Conservation (phyloP, 2,329 filamentous ascomycete genomes). For the Elsinoe australis region DNA sequence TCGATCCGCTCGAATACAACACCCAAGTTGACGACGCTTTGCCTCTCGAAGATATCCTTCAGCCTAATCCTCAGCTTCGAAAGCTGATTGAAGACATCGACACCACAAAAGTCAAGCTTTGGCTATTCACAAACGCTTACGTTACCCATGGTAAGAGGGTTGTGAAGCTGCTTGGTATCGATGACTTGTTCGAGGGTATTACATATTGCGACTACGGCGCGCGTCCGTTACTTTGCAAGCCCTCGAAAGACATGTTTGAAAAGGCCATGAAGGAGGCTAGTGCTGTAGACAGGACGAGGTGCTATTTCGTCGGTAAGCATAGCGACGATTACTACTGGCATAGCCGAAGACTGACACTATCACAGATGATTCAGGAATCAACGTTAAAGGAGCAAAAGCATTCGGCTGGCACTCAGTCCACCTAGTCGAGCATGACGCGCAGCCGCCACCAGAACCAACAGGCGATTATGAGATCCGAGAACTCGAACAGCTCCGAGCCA, state of each 20-base stretch:
- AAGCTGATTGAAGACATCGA: constrained; percentile 76
- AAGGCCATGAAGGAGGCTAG: constrained; percentile 86
- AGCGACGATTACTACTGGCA: background rate
- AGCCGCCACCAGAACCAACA: constrained; percentile 54
- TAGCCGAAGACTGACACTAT: constrained; percentile 2
- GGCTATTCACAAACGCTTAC: constrained; percentile 97
- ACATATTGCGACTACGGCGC: constrained; percentile 86
- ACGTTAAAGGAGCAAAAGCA: constrained; percentile 67
- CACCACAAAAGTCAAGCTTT: constrained; percentile 71
- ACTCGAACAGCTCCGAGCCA: constrained; percentile 63
- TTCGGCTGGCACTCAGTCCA: constrained; percentile 84
- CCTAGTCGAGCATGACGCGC: constrained; percentile 68
- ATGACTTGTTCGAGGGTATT: constrained; percentile 87
- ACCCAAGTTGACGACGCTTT: constrained; percentile 88
- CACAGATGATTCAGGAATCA: constrained; percentile 76
- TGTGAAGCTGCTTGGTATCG: constrained; percentile 68
- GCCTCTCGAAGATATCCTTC: constrained; percentile 76
- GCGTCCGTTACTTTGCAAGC: constrained; percentile 76
- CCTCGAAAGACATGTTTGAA: constrained; percentile 69
- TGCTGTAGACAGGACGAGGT: constrained; percentile 58
- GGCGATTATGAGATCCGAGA: constrained; percentile 63
- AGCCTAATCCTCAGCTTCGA: constrained; percentile 66
- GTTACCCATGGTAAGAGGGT: constrained; percentile 79
- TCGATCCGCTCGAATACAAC: constrained; percentile 93
- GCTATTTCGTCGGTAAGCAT: constrained; percentile 82